Evolutionary conservation across 305 asterid species (phyloP), one percentile per base, ranked within the genome.

Genomic region (Caryopteris hybrid): DNA sequence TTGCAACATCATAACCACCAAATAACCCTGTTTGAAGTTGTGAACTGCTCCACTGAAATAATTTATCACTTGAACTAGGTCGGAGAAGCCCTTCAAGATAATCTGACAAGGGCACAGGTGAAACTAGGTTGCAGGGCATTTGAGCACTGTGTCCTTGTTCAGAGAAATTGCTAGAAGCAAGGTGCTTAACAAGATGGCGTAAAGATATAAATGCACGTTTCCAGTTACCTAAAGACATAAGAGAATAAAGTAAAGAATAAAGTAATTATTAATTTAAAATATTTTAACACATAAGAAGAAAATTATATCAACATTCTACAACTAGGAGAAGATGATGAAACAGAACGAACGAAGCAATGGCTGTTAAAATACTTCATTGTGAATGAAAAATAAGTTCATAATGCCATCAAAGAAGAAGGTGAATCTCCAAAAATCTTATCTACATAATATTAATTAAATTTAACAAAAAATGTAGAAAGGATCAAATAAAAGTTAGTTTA

Each of bases 201-300:
- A 94, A 68, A 77, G 91, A 96, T 74, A 85, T 78, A 72, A 80
- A 65, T 61, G 98, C 88, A 50, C 98, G 97, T 76, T 79, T 85
- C 92, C 93, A 94, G 76, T 91, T 86, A 68, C 98, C 99, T 91
- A 80, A 54, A 63, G 63, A 77, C 78, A 79, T 64, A 31, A 62
- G 55, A 61, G 54, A 66, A 21, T 43, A 52, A 43, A 18, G 34
- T 38, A 48, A 56, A 8, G 5, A 16, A 48, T 31, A 55, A 27
- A 54, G 22, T 38, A 48, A 59, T 52, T 51, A 58, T 43, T 59
- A 8, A 14, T 63, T 59, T 38, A 16, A 66, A 18, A 27, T 31
- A 27, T 61, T 42, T 18, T 10, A 68, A 14, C 20, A 58, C 71
- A 47, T 33, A 41, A 29, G 5, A 63, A 34, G 17, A 20, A 55